Conservation (phyloP, 176 grass and related monocot species). For the Eleusine indica region DNA sequence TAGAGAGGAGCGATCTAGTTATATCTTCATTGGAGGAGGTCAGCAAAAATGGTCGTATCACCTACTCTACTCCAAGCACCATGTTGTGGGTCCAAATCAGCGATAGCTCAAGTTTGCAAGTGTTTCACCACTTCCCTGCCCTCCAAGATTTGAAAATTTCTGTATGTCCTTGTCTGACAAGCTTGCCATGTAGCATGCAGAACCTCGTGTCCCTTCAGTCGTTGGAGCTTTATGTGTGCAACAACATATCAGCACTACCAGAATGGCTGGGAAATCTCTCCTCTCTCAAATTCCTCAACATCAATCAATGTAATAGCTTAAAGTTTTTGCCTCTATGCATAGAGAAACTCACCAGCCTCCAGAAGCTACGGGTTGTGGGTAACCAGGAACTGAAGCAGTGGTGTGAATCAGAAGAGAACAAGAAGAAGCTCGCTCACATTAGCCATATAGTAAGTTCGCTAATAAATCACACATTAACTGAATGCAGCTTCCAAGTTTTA, state of each 20-base stretch:
- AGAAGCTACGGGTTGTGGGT: accelerated
- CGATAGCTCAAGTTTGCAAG: neutral
- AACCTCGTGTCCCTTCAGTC: neutral
- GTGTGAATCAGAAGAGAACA: constrained; percentile 14
- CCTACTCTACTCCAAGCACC: neutral
- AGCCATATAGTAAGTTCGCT: neutral
- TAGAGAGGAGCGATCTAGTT: neutral
- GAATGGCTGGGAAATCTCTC: neutral
- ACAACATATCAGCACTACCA: neutral
- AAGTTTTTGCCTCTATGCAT: neutral
- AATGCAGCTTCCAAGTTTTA: neutral
- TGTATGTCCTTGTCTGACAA: neutral
- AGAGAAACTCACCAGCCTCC: neutral
- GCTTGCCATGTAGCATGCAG: neutral
- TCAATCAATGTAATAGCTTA: accelerated
- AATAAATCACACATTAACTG: neutral
- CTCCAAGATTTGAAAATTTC: neutral
- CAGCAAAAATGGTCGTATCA: neutral
- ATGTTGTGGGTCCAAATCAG: neutral
- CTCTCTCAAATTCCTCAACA: neutral
- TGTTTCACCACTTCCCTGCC: neutral
- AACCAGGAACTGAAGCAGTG: neutral
- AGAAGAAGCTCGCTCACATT: neutral
- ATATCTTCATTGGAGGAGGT: neutral
- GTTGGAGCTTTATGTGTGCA: accelerated